Percentiles rank a stretch among this genome's conserved stretches.
Conservation (phyloP, 345 rosid genomes). For the Ceriops tagal region DNA sequence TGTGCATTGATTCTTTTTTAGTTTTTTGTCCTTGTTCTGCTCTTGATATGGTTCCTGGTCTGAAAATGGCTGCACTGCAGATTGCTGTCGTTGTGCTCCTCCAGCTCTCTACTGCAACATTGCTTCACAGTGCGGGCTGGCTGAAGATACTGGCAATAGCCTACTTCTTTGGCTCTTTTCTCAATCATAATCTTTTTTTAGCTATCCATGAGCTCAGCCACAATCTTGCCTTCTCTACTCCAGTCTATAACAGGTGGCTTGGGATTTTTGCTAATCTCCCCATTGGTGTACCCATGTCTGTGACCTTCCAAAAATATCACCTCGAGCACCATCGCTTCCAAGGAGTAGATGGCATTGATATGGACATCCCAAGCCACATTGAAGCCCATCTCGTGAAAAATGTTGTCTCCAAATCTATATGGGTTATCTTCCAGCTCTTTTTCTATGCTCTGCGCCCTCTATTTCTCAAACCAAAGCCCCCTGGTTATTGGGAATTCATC, state of each 20-base stretch:
- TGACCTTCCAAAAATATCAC: constrained; percentile 87
- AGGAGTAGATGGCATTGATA: constrained; percentile 78
- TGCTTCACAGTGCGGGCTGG: constrained; percentile 60
- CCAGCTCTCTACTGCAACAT: constrained; percentile 65
- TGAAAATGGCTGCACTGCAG: constrained; percentile 38
- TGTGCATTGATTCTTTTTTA: too few relatives aligned
- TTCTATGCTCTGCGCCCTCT: constrained; percentile 80
- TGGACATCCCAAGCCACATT: constrained; percentile 66
- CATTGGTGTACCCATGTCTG: constrained; percentile 83
- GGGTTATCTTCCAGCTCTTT: constrained; percentile 83
- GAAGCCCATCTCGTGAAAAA: constrained; percentile 66
- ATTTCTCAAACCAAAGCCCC: constrained; percentile 81
- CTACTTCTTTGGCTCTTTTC: constrained; percentile 81
- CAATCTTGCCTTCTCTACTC: constrained; percentile 82
- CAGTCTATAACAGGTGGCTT: constrained; percentile 74
- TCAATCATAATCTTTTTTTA: constrained; percentile 85
- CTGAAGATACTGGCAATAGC: constrained; percentile 58
- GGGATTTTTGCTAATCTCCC: constrained; percentile 89
- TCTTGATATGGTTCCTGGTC: constrained; percentile 3
- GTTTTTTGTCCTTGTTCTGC: background rate
- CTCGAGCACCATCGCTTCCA: constrained; percentile 90
- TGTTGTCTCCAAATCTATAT: constrained; percentile 52
- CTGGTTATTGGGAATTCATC: constrained; percentile 74
- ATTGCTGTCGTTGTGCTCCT: constrained; percentile 59
- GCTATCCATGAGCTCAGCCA: constrained; percentile 94